Conservation (phyloP, 2,329 filamentous ascomycete species). For the Rutstroemia sp. region DNA sequence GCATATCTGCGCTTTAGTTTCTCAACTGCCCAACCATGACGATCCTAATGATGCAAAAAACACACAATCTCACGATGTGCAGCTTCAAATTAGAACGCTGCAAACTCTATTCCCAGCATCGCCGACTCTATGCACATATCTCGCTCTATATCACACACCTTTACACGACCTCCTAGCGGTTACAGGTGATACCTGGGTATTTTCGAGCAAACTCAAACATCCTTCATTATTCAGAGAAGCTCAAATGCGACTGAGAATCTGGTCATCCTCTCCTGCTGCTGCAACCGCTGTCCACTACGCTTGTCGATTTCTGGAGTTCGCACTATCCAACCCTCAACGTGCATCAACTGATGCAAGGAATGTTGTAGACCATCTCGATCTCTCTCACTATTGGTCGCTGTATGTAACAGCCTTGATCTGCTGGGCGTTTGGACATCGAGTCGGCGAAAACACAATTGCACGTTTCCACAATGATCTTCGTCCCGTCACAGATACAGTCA, state of each 20-base stretch:
- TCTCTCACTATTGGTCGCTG: constrained; percentile 47
- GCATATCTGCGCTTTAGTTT: constrained; percentile 20
- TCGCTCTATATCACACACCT: constrained; percentile 52
- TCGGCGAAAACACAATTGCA: not conserved
- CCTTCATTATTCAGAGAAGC: constrained; percentile 39
- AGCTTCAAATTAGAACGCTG: no score
- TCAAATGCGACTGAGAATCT: constrained; percentile 39
- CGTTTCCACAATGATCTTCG: not conserved
- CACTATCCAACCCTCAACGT: constrained; percentile 33
- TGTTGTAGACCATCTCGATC: constrained; percentile 9
- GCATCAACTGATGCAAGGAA: not conserved
- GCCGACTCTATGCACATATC: constrained; percentile 43
- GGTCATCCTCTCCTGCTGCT: constrained; percentile 39
- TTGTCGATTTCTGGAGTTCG: constrained; percentile 40
- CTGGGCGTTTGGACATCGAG: constrained; percentile 46
- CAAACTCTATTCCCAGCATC: constrained; percentile 37
- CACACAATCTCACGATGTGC: constrained; percentile 9
- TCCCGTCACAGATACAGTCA: not conserved
- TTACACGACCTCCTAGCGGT: constrained; percentile 50
- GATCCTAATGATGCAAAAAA: constrained; percentile 28
- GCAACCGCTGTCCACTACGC: constrained; percentile 42
- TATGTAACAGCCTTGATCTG: constrained; percentile 52
- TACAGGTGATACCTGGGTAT: constrained; percentile 51
- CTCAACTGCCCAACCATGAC: constrained; percentile 20
- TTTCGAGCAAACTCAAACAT: constrained; percentile 44